These are phyloP conservation scores for Lenzites betulinus DNA, from an alignment of 768 basidiomycete genomes.

Conservation along the genomic window DNA sequence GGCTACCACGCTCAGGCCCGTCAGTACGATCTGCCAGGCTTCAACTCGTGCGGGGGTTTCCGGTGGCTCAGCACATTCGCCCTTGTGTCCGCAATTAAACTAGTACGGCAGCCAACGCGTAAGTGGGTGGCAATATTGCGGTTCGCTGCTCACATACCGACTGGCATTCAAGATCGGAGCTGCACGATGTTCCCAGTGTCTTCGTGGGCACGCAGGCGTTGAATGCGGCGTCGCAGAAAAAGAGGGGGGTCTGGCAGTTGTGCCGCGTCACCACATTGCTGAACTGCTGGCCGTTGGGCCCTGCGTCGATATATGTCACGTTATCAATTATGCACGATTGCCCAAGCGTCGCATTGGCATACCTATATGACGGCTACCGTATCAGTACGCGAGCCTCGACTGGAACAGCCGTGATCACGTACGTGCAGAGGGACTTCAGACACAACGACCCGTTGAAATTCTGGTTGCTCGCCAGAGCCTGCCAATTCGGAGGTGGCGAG, in stretches of 20 bases:
- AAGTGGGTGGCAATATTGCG: too few species aligned
- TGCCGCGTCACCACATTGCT: constrained; percentile 55
- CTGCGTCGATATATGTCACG: constrained; percentile 51
- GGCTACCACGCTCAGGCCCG: constrained; percentile 38
- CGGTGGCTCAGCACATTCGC: constrained; percentile 37
- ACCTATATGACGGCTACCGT: constrained; percentile 36
- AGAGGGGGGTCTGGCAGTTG: constrained; percentile 54
- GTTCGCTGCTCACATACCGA: constrained; percentile 33
- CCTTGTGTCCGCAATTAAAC: constrained; percentile 35
- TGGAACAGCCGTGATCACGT: constrained; percentile 23
- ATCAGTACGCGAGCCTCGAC: background rate
- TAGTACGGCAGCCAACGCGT: background rate
- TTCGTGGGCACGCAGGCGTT: constrained; percentile 49
- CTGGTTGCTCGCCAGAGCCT: constrained; percentile 40
- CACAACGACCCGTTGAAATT: constrained; percentile 62
- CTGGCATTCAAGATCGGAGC: constrained; percentile 55
- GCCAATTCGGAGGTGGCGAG: constrained; percentile 41
- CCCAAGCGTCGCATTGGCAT: constrained; percentile 55
- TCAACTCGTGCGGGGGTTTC: constrained; percentile 42
- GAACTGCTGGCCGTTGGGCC: constrained; percentile 41
- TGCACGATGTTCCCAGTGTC: constrained; percentile 44
- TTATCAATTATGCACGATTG: constrained; percentile 55
- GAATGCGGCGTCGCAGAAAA: constrained; percentile 54
- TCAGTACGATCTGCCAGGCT: constrained; percentile 48
- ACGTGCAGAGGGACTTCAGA: constrained; percentile 61